A percentile compares a stretch with the other conserved stretches of the same genome.
phyloP scores from a whole-genome alignment of 306 rosid genomes.

The Prunus fruticosa region DNA sequence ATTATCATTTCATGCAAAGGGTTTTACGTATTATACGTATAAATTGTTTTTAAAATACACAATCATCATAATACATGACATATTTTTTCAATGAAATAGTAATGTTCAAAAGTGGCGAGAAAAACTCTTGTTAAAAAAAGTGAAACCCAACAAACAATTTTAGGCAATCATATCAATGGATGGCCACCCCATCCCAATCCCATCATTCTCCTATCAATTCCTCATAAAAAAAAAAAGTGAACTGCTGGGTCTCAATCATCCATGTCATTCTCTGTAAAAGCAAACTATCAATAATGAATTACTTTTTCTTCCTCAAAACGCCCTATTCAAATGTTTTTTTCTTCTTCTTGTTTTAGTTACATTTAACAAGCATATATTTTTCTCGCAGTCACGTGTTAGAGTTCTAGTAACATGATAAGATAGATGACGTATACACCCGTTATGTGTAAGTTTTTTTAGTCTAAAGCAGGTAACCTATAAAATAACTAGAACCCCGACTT shows the following conservation, averaged over 20 bases:
- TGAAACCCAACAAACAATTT: conserved; percentile 31
- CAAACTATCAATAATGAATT: neutral
- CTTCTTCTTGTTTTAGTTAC: no score
- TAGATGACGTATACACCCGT: no score
- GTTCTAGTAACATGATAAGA: no score
- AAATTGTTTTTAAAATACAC: neutral
- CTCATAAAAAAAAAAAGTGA: conserved; percentile 22
- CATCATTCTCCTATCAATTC: conserved; percentile 58
- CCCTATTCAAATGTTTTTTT: neutral
- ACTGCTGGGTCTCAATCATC: conserved; percentile 48
- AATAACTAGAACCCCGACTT: no score
- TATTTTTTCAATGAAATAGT: neutral
- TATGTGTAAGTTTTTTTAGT: no score
- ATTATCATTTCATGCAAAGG: neutral
- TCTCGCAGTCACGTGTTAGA: no score
- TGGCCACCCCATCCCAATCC: conserved; percentile 54
- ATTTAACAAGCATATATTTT: no score
- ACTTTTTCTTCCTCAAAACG: neutral
- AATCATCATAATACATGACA: neutral
- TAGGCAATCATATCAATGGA: conserved; percentile 43
- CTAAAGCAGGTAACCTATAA: no score
- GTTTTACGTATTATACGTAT: neutral
- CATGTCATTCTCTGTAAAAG: conserved; percentile 28
- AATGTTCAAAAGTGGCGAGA: neutral
- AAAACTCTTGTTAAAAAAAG: neutral